phyloP scores from a whole-genome alignment of 2,329 filamentous ascomycete species.

The Pseudopyrenochaeta lycopersici region DNA sequence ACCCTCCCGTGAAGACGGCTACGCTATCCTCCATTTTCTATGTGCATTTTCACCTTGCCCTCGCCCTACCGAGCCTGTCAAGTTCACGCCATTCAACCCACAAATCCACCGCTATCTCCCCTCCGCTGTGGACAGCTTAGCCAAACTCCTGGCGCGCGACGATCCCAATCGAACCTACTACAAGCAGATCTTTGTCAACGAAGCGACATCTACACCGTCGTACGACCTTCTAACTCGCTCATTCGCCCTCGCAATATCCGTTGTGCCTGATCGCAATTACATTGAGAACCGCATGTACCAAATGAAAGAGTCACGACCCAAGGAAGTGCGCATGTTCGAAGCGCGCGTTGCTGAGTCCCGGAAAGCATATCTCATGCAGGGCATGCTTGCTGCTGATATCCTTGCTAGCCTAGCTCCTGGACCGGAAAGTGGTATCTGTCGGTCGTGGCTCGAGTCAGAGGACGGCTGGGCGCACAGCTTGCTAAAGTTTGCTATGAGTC shows the following conservation, averaged over 20 bases:
- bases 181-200: constrained; percentile 80
- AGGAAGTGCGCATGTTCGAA: constrained; percentile 49
- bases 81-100: constrained; percentile 84
- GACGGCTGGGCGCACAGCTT: constrained; percentile 86
- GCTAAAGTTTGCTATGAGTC: constrained; percentile 75
- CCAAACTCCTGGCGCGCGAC: constrained; percentile 90
- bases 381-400: constrained; percentile 88
- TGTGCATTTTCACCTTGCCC: constrained; percentile 88
- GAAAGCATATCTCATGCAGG: constrained; percentile 91
- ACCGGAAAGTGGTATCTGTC: constrained; percentile 76
- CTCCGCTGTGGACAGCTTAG: constrained; percentile 86
- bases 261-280: constrained; percentile 76
- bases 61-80: constrained; percentile 68
- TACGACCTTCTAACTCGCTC: constrained; percentile 85
- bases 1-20: constrained; percentile 84
- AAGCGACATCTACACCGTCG: constrained; percentile 69
- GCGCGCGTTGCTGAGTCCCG: constrained; percentile 78
- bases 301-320: constrained; percentile 55
- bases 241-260: constrained; percentile 86
- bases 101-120: constrained; percentile 86
- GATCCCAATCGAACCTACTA: constrained; percentile 91
- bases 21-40: constrained; percentile 87
- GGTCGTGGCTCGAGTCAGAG: constrained; percentile 81
- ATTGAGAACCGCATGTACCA: constrained; percentile 55
- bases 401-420: constrained; percentile 77